Conservation (phyloP, 2,329 filamentous ascomycete genomes). For the Didymella glomerata region DNA sequence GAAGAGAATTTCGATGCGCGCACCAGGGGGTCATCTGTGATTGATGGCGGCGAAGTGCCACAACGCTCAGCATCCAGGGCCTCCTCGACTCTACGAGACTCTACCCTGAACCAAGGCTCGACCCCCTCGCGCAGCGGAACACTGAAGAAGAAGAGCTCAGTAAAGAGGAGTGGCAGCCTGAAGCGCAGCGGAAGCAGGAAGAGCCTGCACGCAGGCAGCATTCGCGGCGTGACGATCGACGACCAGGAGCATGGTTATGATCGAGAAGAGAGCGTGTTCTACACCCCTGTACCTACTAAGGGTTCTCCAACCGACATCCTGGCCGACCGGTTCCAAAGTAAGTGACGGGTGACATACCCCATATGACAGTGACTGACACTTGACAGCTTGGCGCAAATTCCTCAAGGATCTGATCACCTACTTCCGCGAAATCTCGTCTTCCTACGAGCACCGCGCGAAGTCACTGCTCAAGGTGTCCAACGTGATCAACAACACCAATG, state of each 20-base stretch:
- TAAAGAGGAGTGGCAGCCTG: slow-evolving; percentile 77
- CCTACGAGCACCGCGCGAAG: slow-evolving; percentile 88
- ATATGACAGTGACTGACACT: slow-evolving; percentile 26
- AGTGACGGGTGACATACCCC: slow-evolving; percentile 35
- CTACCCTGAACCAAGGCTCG: slow-evolving; percentile 54
- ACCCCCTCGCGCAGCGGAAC: slow-evolving; percentile 72
- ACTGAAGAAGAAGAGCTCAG: slow-evolving; percentile 85
- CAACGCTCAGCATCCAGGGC: slow-evolving; percentile 70
- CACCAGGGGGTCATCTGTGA: slow-evolving; percentile 70
- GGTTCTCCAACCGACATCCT: slow-evolving; percentile 89
- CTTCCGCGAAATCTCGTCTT: slow-evolving; percentile 88
- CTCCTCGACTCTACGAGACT: slow-evolving; percentile 42
- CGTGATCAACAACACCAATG: slow-evolving; percentile 79
- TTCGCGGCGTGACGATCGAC: slow-evolving; percentile 79
- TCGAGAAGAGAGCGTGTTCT: slow-evolving; percentile 84
- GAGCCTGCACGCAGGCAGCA: slow-evolving; percentile 85
- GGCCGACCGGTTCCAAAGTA: slow-evolving; percentile 88
- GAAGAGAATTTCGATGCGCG: slow-evolving; percentile 76
- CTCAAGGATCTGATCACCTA: slow-evolving; percentile 94
- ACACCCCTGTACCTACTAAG: slow-evolving; percentile 85
- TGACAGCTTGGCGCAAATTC: slow-evolving; percentile 89
- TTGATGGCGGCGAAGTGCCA: slow-evolving; percentile 63
- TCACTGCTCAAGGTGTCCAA: slow-evolving; percentile 83
- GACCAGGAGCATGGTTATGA: slow-evolving; percentile 69
- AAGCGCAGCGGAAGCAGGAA: slow-evolving; percentile 81